Base-by-base conservation (phyloP, 148 eudicot genomes). In the Rhododendron kiyosumense region DNA sequence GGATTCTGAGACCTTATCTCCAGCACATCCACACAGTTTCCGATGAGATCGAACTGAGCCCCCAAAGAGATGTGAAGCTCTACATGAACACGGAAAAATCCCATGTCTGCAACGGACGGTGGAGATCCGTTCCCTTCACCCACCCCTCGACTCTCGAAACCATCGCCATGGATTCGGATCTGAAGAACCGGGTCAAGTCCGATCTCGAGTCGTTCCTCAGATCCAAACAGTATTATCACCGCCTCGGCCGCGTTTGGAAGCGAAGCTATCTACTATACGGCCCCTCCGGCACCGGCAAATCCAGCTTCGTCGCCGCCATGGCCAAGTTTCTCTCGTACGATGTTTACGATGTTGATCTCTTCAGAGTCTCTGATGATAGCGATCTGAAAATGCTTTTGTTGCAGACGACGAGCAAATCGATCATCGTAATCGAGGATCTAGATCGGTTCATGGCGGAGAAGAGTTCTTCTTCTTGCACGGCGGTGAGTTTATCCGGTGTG, bases 251-350 rank as follows among this genome's bases (percentile, higher is more conserved):
- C 20, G 94, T 92, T 43, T 96, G 99, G 99, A 91, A 92, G 49
- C 90, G 99, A 81, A 96, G 96, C 83, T 96, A 94, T 83, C 91
- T 96, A 7, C 85, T 96, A 2, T 92, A 95, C 91, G 99, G 99
- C n/a, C 94, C 97, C 1, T 94, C 98, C n/a, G 99, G 98, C 6
- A 96, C 98, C 4, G 99, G 99, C 24, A 96, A 96, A 86, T 95
- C 99, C 0, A 96, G 95, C 81, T 96, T 96, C 90, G 91, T 94
- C 52, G 94, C 97, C 11, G 97, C 97, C 57, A 88, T 95, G 86
- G 94, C 99, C 2, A 93, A 91, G 67, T 87, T 89, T 43, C 85
- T 96, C 22, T 85, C 88, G 0, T 96, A 92, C 85, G 95, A 96
- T 54, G 92, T 96, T 13, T 96, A 95, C 89, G 95, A 94, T 83